Evolutionary conservation across 1,284 basidiomycete species (phyloP).

Genomic region (Marasmius tenuissimus): DNA sequence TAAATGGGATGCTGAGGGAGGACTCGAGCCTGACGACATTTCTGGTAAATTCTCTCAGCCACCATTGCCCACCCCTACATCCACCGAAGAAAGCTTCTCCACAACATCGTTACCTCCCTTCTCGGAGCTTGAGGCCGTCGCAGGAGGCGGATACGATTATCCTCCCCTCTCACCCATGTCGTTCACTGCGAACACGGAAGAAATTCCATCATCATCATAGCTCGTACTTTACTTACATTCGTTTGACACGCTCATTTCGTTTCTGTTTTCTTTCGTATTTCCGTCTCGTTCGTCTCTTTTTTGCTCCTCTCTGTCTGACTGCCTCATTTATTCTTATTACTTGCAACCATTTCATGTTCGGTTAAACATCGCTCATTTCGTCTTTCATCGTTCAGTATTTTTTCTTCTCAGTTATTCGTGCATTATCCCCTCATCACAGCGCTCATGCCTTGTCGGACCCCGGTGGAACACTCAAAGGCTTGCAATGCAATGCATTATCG

Average conservation of each 20-base stretch:
- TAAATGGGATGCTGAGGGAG: slow-evolving; percentile 30
- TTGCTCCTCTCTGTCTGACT: slow-evolving; percentile 20
- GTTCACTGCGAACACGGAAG: slow-evolving; percentile 48
- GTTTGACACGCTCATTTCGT: slow-evolving; percentile 20
- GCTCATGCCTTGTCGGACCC: slow-evolving; percentile 8
- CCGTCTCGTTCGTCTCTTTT: slow-evolving; percentile 25
- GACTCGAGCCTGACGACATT: slow-evolving; percentile 20
- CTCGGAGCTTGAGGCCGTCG: slow-evolving; percentile 76
- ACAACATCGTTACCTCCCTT: slow-evolving; percentile 70
- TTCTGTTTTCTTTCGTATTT: slow-evolving; percentile 21
- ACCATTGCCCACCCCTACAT: slow-evolving; percentile 6
- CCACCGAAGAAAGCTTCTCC: slow-evolving; percentile 24
- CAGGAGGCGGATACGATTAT: slow-evolving; percentile 62
- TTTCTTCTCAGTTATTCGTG: not conserved
- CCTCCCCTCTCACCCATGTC: slow-evolving; percentile 73
- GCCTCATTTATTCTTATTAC: slow-evolving; percentile 12
- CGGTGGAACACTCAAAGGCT: slow-evolving; percentile 9
- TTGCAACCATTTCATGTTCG: not conserved
- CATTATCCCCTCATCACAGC: not conserved
- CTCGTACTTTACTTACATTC: slow-evolving; percentile 13
- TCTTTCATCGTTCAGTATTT: not conserved
- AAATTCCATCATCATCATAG: slow-evolving; percentile 2
- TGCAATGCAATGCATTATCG: not conserved
- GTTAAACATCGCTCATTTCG: not conserved
- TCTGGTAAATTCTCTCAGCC: slow-evolving; percentile 13